Evolutionary conservation across 345 rosid species (phyloP), one percentile per base, ranked within the genome.

Genomic region (Turritis glabra): DNA sequence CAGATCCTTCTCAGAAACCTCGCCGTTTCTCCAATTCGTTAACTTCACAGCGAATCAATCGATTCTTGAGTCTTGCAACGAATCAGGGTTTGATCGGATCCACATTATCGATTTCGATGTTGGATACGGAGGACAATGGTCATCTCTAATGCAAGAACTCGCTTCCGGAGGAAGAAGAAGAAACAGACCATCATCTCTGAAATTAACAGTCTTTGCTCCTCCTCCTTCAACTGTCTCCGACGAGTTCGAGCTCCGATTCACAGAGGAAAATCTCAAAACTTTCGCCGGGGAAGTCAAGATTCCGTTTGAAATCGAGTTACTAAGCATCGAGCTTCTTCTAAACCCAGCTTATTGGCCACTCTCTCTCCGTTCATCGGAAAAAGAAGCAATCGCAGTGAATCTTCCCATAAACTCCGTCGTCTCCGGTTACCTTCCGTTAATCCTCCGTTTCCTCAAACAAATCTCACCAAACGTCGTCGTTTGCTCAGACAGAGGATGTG

Each of bases 71-170:
- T 81, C 88, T 1, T 80, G 82, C 35, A 84, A 82, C 51, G 79
- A 68, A 7, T 21, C 51, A 38, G 94, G 91, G 25, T 85, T 64
- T 32, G 80, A 80, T 51, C 74, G 82, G 17, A 85, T 94, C 65
- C 98, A 94, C 85, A 83, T 94, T 75, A 52, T 94, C 44, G 97
- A 92, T 81, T 94, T 94, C 27, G 97, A 94, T 60, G 75, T 94
- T 10, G 96, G 96, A 3, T 91, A 80, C 59, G 98, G 98, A 15
- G 94, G 91, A 41, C 97, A 91, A 71, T 91, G 97, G 96, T 88
- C 98, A 17, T 94, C 98, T 67, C 71, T 94, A 17, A 89, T 94
- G 89, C 98, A 91, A 72, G 98, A 94, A 58, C 96, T 94, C 30
- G 88, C 87, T 22, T 32, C 79, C 12, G 67, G 84, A 22, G 61